Conservation (phyloP, 352 stramenopile genomes). For the Phytophthora vignae region DNA sequence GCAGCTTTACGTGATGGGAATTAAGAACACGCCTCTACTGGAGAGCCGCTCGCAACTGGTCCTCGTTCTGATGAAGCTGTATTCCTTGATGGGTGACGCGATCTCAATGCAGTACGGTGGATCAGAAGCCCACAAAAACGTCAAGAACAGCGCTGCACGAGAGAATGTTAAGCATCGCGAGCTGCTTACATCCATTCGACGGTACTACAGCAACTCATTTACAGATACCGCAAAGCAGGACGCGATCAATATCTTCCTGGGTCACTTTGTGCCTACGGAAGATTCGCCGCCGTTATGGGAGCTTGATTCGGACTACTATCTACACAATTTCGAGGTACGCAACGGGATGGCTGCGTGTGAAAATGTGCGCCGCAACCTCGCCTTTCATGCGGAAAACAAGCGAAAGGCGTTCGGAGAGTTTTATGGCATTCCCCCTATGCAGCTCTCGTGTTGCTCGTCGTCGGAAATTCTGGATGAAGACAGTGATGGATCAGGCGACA, state of each 20-base stretch:
- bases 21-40: slow-evolving; percentile 88
- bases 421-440: slow-evolving; percentile 31
- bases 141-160: slow-evolving; percentile 88
- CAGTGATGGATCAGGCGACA: slow-evolving; percentile 36
- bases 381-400: slow-evolving; percentile 72
- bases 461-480: slow-evolving; percentile 41
- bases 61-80: slow-evolving; percentile 97
- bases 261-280: slow-evolving; percentile 87
- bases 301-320: slow-evolving; percentile 90
- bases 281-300: slow-evolving; percentile 80
- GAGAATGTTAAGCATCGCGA: slow-evolving; percentile 96
- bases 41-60: slow-evolving; percentile 94
- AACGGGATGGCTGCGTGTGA: slow-evolving; percentile 73
- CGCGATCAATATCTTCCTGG: slow-evolving; percentile 99
- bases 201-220: slow-evolving; percentile 99
- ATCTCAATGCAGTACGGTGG: slow-evolving; percentile 99
- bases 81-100: slow-evolving; percentile 97
- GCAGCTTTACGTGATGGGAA: slow-evolving; percentile 97
- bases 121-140: slow-evolving; percentile 99
- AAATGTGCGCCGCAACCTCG: slow-evolving; percentile 67
- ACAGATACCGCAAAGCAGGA: slow-evolving; percentile 99
- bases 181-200: slow-evolving; percentile 97
- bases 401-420: slow-evolving; percentile 49
- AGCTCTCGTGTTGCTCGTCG: slow-evolving; percentile 49
- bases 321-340: slow-evolving; percentile 91